A percentile compares a stretch with the other conserved stretches of the same genome.
Evolutionary conservation across 1,284 basidiomycete genomes (phyloP).

Genomic region (Spongiforma sp.): DNA sequence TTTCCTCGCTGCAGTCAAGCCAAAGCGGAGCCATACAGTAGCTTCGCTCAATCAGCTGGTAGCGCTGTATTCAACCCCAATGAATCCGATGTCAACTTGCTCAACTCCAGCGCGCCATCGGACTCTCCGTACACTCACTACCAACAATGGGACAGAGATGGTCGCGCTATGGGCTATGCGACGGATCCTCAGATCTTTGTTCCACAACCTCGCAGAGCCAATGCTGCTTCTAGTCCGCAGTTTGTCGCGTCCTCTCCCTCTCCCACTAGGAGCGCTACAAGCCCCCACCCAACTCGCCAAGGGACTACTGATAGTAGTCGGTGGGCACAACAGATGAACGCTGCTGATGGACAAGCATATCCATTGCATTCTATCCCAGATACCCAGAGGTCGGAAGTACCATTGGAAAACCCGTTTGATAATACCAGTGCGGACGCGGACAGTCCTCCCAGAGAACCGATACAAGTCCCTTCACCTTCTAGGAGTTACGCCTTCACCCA

Average conservation of each 20-base stretch:
- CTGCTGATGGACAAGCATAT: slow-evolving; percentile 31
- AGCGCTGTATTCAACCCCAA: slow-evolving; percentile 42
- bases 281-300: slow-evolving; percentile 18
- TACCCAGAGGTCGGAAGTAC: background rate
- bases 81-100: slow-evolving; percentile 49
- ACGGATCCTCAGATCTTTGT: slow-evolving; percentile 40
- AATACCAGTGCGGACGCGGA: slow-evolving; percentile 23
- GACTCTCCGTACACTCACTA: slow-evolving; percentile 35
- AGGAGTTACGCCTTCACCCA: slow-evolving; percentile 29
- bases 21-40: slow-evolving; percentile 44
- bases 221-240: slow-evolving; percentile 13
- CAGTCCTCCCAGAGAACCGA: slow-evolving; percentile 17
- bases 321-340: slow-evolving; percentile 35
- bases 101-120: slow-evolving; percentile 25
- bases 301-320: slow-evolving; percentile 32
- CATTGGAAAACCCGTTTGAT: slow-evolving; percentile 32
- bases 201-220: slow-evolving; percentile 44
- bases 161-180: slow-evolving; percentile 42
- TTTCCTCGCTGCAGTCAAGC: slow-evolving; percentile 46
- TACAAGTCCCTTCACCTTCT: slow-evolving; percentile 11
- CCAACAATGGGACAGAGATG: slow-evolving; percentile 45
- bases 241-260: slow-evolving; percentile 21
- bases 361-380: slow-evolving; percentile 29
- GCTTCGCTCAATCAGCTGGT: slow-evolving; percentile 33
- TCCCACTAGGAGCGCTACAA: slow-evolving; percentile 18